phyloP scores from a whole-genome alignment of 352 stramenopile genomes.

The Globisporangium radiosum region DNA sequence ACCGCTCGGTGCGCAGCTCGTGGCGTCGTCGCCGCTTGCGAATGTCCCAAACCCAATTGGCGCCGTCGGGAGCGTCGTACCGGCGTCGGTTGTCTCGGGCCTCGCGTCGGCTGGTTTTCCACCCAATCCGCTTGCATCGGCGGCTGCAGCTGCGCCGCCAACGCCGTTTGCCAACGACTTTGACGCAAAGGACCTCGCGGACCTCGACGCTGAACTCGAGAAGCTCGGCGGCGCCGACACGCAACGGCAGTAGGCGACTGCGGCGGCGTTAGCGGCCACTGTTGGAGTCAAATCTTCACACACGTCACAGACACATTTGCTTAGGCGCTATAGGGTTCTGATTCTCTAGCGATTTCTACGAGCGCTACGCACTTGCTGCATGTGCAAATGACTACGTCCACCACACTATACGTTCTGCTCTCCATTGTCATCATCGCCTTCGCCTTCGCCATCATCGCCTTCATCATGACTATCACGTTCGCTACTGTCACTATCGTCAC shows the following conservation, averaged over 20 bases:
- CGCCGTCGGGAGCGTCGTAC: conserved; percentile 43
- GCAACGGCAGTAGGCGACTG: conserved; percentile 11
- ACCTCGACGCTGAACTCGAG: conserved; percentile 66
- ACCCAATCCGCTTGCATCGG: conserved; percentile 24
- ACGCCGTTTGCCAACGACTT: conserved; percentile 26
- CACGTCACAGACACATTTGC: too few species aligned
- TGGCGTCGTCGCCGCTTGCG: conserved; percentile 59
- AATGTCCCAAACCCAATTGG: conserved; percentile 76
- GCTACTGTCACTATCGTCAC: conserved; percentile 2
- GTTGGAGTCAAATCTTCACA: too few species aligned
- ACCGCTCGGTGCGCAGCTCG: conserved; percentile 54
- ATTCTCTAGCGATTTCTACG: too few species aligned
- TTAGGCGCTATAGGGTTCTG: too few species aligned
- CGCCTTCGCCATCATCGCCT: conserved; percentile 13
- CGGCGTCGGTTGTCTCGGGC: conserved; percentile 35
- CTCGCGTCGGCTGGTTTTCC: conserved; percentile 35
- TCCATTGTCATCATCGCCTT: conserved; percentile 15
- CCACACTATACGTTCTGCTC: conserved; percentile 1
- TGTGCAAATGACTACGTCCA: conserved; percentile 2
- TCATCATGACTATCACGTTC: conserved; percentile 1
- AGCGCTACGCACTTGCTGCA: conserved; percentile 1
- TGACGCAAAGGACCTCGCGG: conserved; percentile 50
- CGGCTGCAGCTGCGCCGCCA: conserved; percentile 1
- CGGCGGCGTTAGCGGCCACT: too few species aligned
- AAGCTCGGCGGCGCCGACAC: conserved; percentile 45